Percentiles rank a stretch among this genome's conserved stretches.
These are phyloP conservation scores for Pichia insulana DNA, from an alignment of 805 yeast genomes.

Conservation along the genomic window DNA sequence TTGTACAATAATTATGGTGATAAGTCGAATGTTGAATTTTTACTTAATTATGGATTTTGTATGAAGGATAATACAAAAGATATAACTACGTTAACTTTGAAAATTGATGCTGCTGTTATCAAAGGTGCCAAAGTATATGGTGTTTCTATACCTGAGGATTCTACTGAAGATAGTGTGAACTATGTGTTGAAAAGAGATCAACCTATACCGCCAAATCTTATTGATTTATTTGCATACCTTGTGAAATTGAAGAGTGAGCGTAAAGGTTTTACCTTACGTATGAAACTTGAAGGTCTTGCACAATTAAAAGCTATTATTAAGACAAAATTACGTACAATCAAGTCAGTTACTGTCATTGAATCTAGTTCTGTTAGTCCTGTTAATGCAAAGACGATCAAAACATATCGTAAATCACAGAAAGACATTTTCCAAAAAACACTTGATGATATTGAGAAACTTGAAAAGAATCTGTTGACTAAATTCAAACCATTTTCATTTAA, in stretches of 20 bases:
- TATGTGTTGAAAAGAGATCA: constrained; percentile 24
- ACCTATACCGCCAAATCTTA: constrained; percentile 33
- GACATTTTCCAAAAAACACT: constrained; percentile 35
- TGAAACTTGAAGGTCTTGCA: constrained; percentile 52
- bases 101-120: constrained; percentile 32
- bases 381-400: constrained; percentile 30
- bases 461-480: constrained; percentile 35
- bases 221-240: constrained; percentile 46
- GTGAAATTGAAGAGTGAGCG: constrained; percentile 43
- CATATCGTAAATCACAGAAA: constrained; percentile 43
- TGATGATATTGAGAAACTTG: constrained; percentile 37
- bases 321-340: constrained; percentile 38
- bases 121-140: constrained; percentile 29
- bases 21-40: constrained; percentile 51
- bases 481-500: constrained; percentile 51
- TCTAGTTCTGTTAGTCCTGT: constrained; percentile 15
- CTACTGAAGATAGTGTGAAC: constrained; percentile 31
- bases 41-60: constrained; percentile 75
- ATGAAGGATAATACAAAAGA: constrained; percentile 45
- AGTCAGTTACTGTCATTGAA: constrained; percentile 23
- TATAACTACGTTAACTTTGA: constrained; percentile 49
- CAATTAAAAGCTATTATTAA: constrained; percentile 44
- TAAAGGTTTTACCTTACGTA: constrained; percentile 37
- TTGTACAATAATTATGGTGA: constrained; percentile 80
- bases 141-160: constrained; percentile 32